phyloP scores from a whole-genome alignment of 805 yeast species.

The Starmerella khaoyaiensis region DNA sequence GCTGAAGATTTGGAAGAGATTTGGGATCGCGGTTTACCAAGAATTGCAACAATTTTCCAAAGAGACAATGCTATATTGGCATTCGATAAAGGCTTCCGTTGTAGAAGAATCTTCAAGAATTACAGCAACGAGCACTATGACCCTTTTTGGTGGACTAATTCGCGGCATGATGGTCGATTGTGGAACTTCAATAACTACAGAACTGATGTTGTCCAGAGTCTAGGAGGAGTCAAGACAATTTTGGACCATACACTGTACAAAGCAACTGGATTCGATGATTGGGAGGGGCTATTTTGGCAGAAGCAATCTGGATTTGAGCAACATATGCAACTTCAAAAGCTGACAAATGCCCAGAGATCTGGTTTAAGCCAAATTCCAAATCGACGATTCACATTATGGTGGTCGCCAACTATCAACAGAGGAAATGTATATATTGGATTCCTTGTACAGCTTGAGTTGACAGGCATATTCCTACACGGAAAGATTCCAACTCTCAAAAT shows the following conservation, averaged over 20 bases:
- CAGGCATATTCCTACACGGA: conserved; percentile 95
- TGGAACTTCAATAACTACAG: conserved; percentile 91
- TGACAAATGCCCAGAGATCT: conserved; percentile 94
- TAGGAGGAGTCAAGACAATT: conserved; percentile 95
- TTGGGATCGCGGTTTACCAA: conserved; percentile 96
- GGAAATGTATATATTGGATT: conserved; percentile 98
- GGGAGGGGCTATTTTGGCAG: conserved; percentile 99
- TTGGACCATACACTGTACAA: conserved; percentile 87
- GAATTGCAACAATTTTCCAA: conserved; percentile 89
- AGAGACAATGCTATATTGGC: conserved; percentile 91
- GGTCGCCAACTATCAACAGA: conserved; percentile 98
- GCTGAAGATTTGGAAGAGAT: conserved; percentile 87
- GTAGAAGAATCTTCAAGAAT: conserved; percentile 65
- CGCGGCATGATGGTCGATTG: conserved; percentile 85
- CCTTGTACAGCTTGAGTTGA: conserved; percentile 85
- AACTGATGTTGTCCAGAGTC: conserved; percentile 90
- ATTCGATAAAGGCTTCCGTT: conserved; percentile 84
- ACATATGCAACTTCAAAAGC: conserved; percentile 80
- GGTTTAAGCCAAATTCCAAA: conserved; percentile 97
- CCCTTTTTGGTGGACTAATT: conserved; percentile 95
- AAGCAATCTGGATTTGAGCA: conserved; percentile 96
- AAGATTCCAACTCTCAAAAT: conserved; percentile 94
- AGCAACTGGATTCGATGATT: conserved; percentile 93
- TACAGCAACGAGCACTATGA: conserved; percentile 58
- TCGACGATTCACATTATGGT: conserved; percentile 94